These are phyloP conservation scores for Apophysomyces trapeziformis DNA, from an alignment of 371 early-diverging fungal species.

Conservation along the genomic window DNA sequence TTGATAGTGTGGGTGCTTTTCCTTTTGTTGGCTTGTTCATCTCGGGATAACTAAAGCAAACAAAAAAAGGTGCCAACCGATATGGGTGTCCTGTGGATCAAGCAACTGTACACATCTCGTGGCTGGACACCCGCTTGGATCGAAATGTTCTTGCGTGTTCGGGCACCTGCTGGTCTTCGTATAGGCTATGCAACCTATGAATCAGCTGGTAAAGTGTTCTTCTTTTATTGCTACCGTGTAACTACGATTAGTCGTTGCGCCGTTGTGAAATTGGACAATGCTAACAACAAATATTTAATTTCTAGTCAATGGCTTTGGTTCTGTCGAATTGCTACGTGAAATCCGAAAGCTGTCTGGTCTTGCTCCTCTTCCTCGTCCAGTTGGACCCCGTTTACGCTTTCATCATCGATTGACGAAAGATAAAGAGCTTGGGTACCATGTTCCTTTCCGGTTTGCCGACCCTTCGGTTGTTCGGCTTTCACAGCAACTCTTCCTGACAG, in stretches of 20 bases:
- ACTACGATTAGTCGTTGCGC: too few species aligned
- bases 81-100: conserved; percentile 63
- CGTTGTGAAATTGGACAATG: too few species aligned
- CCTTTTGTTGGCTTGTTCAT: not conserved
- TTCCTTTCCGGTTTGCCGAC: conserved; percentile 66
- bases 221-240: not conserved
- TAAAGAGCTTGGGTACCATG: conserved; percentile 56
- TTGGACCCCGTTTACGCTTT: conserved; percentile 46
- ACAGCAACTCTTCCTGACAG: conserved; percentile 52
- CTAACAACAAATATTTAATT: too few species aligned
- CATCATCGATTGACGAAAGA: conserved; percentile 50
- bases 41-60: not conserved
- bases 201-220: conserved; percentile 48
- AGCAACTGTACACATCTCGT: conserved; percentile 46
- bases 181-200: conserved; percentile 66
- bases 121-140: conserved; percentile 57
- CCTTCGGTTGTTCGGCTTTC: conserved; percentile 63
- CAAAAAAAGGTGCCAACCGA: conserved; percentile 58
- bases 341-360: conserved; percentile 58
- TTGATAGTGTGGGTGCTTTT: conserved; percentile 73
- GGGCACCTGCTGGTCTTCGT: conserved; percentile 51
- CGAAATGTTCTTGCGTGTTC: conserved; percentile 65
- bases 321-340: conserved; percentile 53
- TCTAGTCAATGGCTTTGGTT: conserved; percentile 62
- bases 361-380: conserved; percentile 43